Evolutionary conservation across 2,329 filamentous ascomycete genomes (phyloP), one percentile per base, ranked within the genome.

Genomic region (Aaosphaeria arxii): DNA sequence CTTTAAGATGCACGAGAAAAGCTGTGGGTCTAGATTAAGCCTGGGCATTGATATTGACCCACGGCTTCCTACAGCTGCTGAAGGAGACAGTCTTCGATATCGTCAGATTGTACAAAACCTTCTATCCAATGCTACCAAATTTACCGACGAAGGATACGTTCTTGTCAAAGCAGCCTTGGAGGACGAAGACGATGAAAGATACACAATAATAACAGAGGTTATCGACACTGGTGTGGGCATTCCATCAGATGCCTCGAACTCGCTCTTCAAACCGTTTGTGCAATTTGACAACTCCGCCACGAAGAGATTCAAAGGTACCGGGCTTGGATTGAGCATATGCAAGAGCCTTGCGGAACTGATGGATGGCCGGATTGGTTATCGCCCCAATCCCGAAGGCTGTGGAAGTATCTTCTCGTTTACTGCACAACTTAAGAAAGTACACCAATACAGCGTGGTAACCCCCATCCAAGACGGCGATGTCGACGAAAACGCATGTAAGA

Each of bases 81-180:
- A 77, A 50, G 81, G 82, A 5, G 83, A 86, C 51, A 77, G 81
- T 4, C 71, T 84, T 4, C 76, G 82, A 11, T 84, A 80, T 56
- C 78, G 82, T 6, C 82, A 85, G 53, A 78, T 85, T 11, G 58
- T 85, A n/a, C 80, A 84, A 53, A 85, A 85, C 52, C 70, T 85
- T 4, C 67, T 85, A 11, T 74, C 77, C 11, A 86, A 86, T 55
- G 82, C 82, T 1, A 75, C 76, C 40, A 86, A 86, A 52, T 85
- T 85, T 54, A 85, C 82, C 4, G 78, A 83, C 24, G 64, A 72
- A 31, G 82, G 82, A 0, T 73, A 72, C 48, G 74, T 85, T 32
- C 67, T 70, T 1, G 69, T 84, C 7, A 58, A 65, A 2, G 70
- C 72, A 0, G 70, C 67, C 0, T 63, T 77, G 5, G 47, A 72